Base-by-base conservation (phyloP, 2,329 filamentous ascomycete species). In the Aspergillus spinulosporus region DNA sequence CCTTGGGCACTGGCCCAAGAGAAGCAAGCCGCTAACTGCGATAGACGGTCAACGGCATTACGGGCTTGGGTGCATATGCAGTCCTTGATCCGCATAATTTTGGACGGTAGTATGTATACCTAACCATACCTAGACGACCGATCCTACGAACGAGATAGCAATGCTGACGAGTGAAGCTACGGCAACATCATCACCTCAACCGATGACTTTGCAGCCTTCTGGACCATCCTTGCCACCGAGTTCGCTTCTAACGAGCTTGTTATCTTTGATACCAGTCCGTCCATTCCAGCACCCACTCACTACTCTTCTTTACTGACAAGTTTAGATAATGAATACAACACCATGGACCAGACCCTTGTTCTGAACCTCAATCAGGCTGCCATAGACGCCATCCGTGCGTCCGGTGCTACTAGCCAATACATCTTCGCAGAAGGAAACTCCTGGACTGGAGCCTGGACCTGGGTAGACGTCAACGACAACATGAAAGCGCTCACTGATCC, bases 81-180 rank as follows among this genome's bases (percentile, higher is more conserved):
- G 68, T 84, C 45, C 63, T 84, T 28, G 83, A 87, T 63, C 82
- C 84, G 3, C 85, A 87, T 70, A 87, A 87, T 76, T 87, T 78
- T 62, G 84, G 80, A 2, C 60, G 70, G 65, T 70, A 68, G 67
- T 70, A 58, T 63, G 66, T 65, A 15, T 9, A 9, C 11, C 28
- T 15, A 3, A 1, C 7, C 40, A 15, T 21, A 21, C 21, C 21
- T 21, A 21, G 21, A 21, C 21, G 21, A 28, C 6, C 7, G 12
- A 34, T 14, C 5, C 9, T 32, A 31, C 14, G 26, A 11, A 12
- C 4, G 6, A 8, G 12, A 5, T n/a, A 21, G 14, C n/a, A 21
- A 43, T 9, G 6, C 50, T 52, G 39, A 52, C 42, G 29, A 52
- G 7, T n/a, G 5, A 44, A 68, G 64, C 53, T 63, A 69, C 42